These are phyloP conservation scores for Chenopodium quinoa DNA, from an alignment of 148 eudicot species.

Conservation along the genomic window DNA sequence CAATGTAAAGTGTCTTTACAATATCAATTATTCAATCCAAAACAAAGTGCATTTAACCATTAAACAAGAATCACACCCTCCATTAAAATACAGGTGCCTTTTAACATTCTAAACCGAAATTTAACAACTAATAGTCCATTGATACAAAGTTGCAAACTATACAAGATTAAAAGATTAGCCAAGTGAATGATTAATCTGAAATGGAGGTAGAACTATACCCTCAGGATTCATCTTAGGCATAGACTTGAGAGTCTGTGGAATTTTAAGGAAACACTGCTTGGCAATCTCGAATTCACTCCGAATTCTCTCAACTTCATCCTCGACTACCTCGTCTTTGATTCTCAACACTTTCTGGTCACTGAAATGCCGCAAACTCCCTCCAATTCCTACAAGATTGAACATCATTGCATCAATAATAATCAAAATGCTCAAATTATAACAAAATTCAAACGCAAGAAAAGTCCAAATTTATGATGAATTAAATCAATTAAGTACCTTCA, in stretches of 20 bases:
- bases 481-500: constrained; percentile 11
- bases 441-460: not conserved
- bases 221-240: constrained; percentile 85
- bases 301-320: constrained; percentile 56
- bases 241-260: constrained; percentile 68
- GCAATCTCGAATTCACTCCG: constrained; percentile 59
- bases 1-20: not conserved
- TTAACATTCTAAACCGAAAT: not conserved
- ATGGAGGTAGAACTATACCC: constrained; percentile 35
- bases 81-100: not conserved
- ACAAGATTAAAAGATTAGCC: not conserved
- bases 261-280: constrained; percentile 51
- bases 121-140: not conserved
- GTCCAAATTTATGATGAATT: not conserved
- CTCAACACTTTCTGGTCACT: constrained; percentile 42
- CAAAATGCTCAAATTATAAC: not conserved
- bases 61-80: not conserved
- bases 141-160: not conserved
- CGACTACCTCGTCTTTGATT: constrained; percentile 39
- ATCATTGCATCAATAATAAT: not conserved
- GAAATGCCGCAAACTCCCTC: constrained; percentile 39
- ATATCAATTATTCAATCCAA: not conserved
- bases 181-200: not conserved
- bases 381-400: constrained; percentile 16
- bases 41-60: too few relatives aligned